These are phyloP conservation scores for Acer campestre DNA, from an alignment of 345 rosid species.

Conservation along the genomic window DNA sequence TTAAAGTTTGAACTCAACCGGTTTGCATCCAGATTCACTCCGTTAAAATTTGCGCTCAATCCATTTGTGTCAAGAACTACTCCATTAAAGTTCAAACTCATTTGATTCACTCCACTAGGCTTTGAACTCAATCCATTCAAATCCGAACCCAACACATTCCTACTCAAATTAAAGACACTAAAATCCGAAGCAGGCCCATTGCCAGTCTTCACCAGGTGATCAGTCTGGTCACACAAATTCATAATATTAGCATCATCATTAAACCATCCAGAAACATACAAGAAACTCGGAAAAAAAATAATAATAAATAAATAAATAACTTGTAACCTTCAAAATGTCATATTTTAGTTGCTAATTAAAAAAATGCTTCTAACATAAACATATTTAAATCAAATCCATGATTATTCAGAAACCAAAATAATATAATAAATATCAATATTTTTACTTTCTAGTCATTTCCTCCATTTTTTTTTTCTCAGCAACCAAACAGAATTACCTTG, in stretches of 20 bases:
- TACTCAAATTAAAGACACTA: constrained; percentile 27
- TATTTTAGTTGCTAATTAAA: background rate
- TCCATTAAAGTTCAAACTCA: background rate
- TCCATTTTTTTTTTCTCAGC: background rate
- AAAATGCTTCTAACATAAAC: background rate
- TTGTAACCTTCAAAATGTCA: background rate
- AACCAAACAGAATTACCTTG: constrained; percentile 33
- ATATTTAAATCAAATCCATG: background rate
- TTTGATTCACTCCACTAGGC: background rate
- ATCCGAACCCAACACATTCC: constrained; percentile 40
- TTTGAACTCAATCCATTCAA: constrained; percentile 9
- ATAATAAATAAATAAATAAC: background rate
- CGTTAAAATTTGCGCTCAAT: background rate
- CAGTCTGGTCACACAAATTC: constrained; percentile 25
- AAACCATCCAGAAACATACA: constrained; percentile 1
- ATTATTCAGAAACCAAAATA: background rate
- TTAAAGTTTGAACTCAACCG: constrained; percentile 11
- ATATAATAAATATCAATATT: background rate
- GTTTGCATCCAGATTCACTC: constrained; percentile 14
- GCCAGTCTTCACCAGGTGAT: constrained; percentile 26
- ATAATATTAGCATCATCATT: constrained; percentile 5
- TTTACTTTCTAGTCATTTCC: background rate
- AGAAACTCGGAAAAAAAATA: background rate
- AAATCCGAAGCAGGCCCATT: constrained; percentile 19
- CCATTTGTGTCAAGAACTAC: background rate